These are phyloP conservation scores for Chenopodium quinoa DNA, from an alignment of 148 eudicot species.

Conservation along the genomic window DNA sequence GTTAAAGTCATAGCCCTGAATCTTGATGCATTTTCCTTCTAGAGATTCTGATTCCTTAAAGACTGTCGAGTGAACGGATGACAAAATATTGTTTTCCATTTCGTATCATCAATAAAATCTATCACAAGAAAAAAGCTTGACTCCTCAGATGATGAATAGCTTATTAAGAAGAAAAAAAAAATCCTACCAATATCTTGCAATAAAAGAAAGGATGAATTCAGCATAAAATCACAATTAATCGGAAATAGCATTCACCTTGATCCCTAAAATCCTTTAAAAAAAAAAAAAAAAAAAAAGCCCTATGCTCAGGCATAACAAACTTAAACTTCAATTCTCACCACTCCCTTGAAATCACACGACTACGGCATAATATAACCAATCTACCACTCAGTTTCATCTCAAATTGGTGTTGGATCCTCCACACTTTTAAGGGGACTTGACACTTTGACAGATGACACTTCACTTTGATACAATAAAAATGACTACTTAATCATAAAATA, in stretches of 20 bases:
- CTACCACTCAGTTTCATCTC: too few relatives aligned
- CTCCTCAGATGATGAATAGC: neutral
- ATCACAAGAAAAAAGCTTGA: neutral
- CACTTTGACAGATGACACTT: neutral
- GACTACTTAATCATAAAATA: neutral
- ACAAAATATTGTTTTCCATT: constrained; percentile 39
- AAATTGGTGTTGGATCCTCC: neutral
- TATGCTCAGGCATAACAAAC: neutral
- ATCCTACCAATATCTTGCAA: neutral
- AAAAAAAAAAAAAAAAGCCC: neutral
- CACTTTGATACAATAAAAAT: neutral
- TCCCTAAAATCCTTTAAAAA: neutral
- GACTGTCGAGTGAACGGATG: constrained; percentile 45
- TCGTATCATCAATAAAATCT: neutral
- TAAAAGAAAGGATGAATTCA: too few relatives aligned
- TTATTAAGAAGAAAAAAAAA: too few relatives aligned
- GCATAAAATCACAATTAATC: neutral
- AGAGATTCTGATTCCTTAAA: constrained; percentile 78
- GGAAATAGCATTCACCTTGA: neutral
- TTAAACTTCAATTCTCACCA: neutral
- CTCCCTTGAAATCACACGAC: too few relatives aligned
- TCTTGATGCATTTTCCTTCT: constrained; percentile 61
- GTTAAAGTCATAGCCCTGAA: constrained; percentile 87
- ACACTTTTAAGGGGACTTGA: neutral
- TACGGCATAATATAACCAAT: too few relatives aligned